Evolutionary conservation across 352 stramenopile genomes (phyloP), one percentile per base, ranked within the genome.

Genomic region (Phytophthora colocasiae): DNA sequence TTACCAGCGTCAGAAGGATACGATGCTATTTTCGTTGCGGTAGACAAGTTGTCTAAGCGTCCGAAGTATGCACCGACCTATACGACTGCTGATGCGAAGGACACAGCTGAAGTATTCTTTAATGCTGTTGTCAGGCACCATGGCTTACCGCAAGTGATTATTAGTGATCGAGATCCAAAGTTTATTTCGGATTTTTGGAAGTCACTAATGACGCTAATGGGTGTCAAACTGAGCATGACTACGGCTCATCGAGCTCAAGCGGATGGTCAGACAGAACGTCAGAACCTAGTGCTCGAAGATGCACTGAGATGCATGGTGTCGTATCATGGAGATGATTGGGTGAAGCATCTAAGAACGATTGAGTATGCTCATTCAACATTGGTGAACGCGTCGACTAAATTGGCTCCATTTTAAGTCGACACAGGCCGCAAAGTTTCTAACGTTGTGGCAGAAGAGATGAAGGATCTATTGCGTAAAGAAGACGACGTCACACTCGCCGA

Each of bases 11-110:
- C 54, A 17, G 58, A 71, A 12, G 66, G 48, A 0, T 65, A 52
- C 36, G 57, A 76, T 62, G 58, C 26, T 31, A 74, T 67, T 50
- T 65, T 19, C 19, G 55, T 53, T 10, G 52, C 39, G 14, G 60
- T 78, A 4, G 64, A 78, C 47, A 67, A 69, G 17, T 11, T 68
- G 11, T 70, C 64, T n/a, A 69, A 77, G 29, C 63, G 63, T 17
- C 24, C 58, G 26, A 73, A 67, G 31, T 73, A 73, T 58, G 47
- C 39, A 12, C 27, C 47, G 1, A 58, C 46, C 6, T 55, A 60
- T 46, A 19, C 53, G 34, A 73, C 64, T 12, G 57, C 53, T 49
- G 46, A 68, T 44, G 51, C 46, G 24, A 31, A 68, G 8, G 52
- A 60, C 29, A 59, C 50, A 11, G 50, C 65, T 2, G 22, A 62